Evolutionary conservation across 352 stramenopile species (phyloP).

Genomic region (Phytophthora vignae): DNA sequence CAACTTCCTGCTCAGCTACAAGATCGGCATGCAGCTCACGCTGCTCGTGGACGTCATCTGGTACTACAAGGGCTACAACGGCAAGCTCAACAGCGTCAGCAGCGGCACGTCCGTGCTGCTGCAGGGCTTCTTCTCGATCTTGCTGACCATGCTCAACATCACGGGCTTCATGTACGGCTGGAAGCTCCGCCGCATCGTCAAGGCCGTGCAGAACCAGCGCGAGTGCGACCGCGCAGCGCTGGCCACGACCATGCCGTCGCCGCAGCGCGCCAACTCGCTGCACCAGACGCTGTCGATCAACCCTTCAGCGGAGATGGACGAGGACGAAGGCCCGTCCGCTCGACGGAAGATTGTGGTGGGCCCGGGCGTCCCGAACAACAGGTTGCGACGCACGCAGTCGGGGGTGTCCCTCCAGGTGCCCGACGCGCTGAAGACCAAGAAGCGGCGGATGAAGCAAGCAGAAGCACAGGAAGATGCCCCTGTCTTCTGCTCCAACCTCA

Average conservation of each 20-base stretch:
- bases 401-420: slow-evolving; percentile 30
- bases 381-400: slow-evolving; percentile 29
- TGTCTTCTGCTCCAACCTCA: slow-evolving; percentile 79
- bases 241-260: slow-evolving; percentile 80
- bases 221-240: slow-evolving; percentile 83
- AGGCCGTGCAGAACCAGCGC: slow-evolving; percentile 82
- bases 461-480: slow-evolving; percentile 35
- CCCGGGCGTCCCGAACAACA: slow-evolving; percentile 29
- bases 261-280: slow-evolving; percentile 45
- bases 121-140: slow-evolving; percentile 87
- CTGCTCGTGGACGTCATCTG: slow-evolving; percentile 86
- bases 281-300: slow-evolving; percentile 74
- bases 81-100: slow-evolving; percentile 82
- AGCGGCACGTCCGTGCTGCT: slow-evolving; percentile 83
- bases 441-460: slow-evolving; percentile 36
- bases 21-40: slow-evolving; percentile 91
- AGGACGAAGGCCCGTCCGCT: slow-evolving; percentile 42
- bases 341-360: slow-evolving; percentile 63
- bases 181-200: slow-evolving; percentile 90
- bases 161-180: slow-evolving; percentile 85
- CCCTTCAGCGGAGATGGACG: slow-evolving; percentile 52
- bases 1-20: slow-evolving; percentile 90
- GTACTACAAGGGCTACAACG: slow-evolving; percentile 90
- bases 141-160: slow-evolving; percentile 83
- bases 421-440: slow-evolving; percentile 36